Evolutionary conservation across 164 flowering plant species (phyloP).

Genomic region (Piper betle): DNA sequence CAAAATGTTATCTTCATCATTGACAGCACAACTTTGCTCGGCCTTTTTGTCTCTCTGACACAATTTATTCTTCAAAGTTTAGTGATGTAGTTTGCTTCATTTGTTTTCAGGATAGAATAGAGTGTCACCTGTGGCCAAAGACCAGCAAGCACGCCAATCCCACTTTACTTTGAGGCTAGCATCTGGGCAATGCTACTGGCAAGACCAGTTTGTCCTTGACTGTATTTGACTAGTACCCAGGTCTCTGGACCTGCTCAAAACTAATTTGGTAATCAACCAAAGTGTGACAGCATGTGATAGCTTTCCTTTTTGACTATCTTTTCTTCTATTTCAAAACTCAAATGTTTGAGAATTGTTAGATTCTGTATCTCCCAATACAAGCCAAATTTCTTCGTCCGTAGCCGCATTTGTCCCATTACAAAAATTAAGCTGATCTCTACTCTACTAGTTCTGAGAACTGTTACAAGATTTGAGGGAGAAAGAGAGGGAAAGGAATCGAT

Average conservation of each 20-base stretch:
- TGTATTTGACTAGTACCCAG: neutral
- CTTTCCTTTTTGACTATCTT: neutral
- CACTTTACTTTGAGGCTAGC: too few species aligned
- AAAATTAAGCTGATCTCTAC: too few species aligned
- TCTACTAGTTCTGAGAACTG: too few species aligned
- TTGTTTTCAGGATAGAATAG: too few species aligned
- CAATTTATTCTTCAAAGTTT: too few species aligned
- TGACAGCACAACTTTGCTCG: too few species aligned
- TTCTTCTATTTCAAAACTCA: neutral
- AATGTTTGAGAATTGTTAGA: neutral
- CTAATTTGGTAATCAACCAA: neutral
- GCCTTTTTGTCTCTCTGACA: too few species aligned
- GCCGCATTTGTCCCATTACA: neutral
- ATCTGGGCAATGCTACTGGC: too few species aligned
- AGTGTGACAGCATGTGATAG: neutral
- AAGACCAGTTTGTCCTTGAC: neutral
- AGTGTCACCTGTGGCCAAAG: too few species aligned
- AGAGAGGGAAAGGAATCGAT: constrained; percentile 13
- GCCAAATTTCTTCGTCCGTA: neutral
- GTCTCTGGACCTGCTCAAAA: neutral
- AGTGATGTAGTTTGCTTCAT: too few species aligned
- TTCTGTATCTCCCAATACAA: neutral
- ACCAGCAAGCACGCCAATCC: too few species aligned
- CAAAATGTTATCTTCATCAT: too few species aligned
- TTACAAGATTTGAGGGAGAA: neutral